These are phyloP conservation scores for Myotisia sp. DNA, from an alignment of 2,329 filamentous ascomycete genomes.

Conservation along the genomic window DNA sequence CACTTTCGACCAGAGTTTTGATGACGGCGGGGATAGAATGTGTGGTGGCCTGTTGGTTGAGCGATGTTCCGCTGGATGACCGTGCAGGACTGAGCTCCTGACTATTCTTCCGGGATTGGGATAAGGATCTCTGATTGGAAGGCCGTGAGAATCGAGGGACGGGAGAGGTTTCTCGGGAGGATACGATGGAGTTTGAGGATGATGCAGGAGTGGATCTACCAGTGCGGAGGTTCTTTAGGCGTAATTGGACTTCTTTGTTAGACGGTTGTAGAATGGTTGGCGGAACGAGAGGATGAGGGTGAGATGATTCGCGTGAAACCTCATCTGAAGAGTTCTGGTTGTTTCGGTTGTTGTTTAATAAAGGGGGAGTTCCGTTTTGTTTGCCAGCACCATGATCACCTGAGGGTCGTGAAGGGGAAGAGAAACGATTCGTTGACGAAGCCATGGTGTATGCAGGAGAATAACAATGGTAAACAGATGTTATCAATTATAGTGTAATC, in stretches of 20 bases:
- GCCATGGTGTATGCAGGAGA: slow-evolving; percentile 1
- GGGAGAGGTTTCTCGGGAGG: slow-evolving; percentile 38
- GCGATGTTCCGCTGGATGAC: slow-evolving; percentile 25
- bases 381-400: slow-evolving; percentile 2
- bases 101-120: slow-evolving; percentile 52
- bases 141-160: slow-evolving; percentile 21
- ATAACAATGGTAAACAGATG: too few relatives aligned
- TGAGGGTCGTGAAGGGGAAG: slow-evolving; percentile 5
- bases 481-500: too few relatives aligned
- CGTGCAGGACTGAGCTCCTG: slow-evolving; percentile 52
- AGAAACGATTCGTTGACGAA: slow-evolving; percentile 1
- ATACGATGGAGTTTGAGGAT: slow-evolving; percentile 31
- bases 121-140: slow-evolving; percentile 23
- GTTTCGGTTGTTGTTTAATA: too few relatives aligned
- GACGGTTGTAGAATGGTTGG: slow-evolving; percentile 7
- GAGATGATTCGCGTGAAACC: too few relatives aligned
- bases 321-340: neutral
- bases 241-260: slow-evolving; percentile 5
- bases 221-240: slow-evolving; percentile 4
- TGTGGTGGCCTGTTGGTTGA: slow-evolving; percentile 24
- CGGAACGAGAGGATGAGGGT: slow-evolving; percentile 2
- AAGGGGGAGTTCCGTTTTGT: slow-evolving; percentile 1
- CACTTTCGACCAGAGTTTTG: too few relatives aligned
- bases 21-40: slow-evolving; percentile 48
- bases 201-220: slow-evolving; percentile 17